A percentile compares a stretch with the other conserved stretches of the same genome.
Conservation (phyloP, 2,329 filamentous ascomycete species). For the Apiospora rasikravindrae region DNA sequence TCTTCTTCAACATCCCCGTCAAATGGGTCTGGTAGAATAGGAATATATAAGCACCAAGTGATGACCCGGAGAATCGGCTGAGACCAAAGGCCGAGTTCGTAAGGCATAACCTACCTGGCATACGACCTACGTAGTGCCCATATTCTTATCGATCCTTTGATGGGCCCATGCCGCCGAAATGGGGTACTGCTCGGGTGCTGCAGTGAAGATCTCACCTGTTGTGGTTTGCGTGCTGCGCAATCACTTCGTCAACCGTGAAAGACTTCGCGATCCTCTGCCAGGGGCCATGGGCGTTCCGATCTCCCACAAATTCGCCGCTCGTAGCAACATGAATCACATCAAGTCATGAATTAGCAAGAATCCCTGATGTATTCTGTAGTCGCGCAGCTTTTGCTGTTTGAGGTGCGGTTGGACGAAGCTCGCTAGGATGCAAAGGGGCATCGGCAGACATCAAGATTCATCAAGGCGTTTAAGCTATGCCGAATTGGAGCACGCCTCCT, state of each 20-base stretch:
- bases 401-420: neutral
- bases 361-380: neutral
- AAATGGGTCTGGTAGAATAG: neutral
- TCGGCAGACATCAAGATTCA: neutral
- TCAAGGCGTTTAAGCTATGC: conserved; percentile 7
- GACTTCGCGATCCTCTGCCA: neutral
- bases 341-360: neutral
- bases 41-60: neutral
- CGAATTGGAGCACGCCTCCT: neutral
- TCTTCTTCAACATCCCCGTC: no score
- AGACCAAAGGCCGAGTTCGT: neutral
- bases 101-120: no score
- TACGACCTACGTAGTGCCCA: neutral
- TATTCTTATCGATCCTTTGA: neutral
- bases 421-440: neutral
- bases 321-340: neutral
- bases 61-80: neutral
- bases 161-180: neutral
- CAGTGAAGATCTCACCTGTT: neutral
- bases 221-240: neutral
- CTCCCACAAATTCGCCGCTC: neutral
- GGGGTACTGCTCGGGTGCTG: neutral
- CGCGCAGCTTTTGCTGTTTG: neutral
- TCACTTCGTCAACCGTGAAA: neutral
- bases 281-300: neutral